Evolutionary conservation across 441 rosid genomes (phyloP), one percentile per base, ranked within the genome.

Genomic region (Monsonia emarginata): DNA sequence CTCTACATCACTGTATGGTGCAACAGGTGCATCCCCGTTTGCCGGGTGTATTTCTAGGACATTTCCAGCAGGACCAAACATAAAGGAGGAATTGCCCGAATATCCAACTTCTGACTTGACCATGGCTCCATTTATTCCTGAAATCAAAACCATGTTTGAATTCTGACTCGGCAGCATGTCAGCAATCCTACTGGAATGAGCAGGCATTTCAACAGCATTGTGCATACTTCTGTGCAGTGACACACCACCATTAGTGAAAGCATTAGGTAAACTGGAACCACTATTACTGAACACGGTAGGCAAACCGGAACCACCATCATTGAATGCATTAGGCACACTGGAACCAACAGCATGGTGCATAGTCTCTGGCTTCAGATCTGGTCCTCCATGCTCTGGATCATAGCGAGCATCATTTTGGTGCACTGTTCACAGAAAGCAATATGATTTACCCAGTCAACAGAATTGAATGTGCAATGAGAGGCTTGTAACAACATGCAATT

Each of bases 71-170:
- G 92, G 72, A 48, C 86, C 94, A 79, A 84, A 85, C 80, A 91
- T 79, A 74, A 75, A 89, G 0, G 86, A 78, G 68, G 89, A 74
- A 76, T 76, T 79, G 54, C 85, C 88, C 25, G 89, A 36, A 84
- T 76, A 88, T 72, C 88, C 90, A 70, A 84, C 73, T 79, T 91
- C 96, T 10, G 95, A 79, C 80, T 90, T 90, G 65, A 94, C 79
- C 78, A 90, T 79, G 22, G 84, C 92, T 60, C 96, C 94, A 80
- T 91, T 89, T 46, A 88, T 75, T 72, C 87, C 94, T 67, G 80
- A 89, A 79, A 87, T 80, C 78, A 90, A 69, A 66, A 82, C 84
- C 72, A 88, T 76, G 78, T 81, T 88, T 71, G 92, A 75, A 80
- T 76, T 75, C 73, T 86, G 96, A 8, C 83, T 79, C 64, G 91